Base-by-base conservation (phyloP, 202 grass and related monocot genomes). In the Zoysia matrella region DNA sequence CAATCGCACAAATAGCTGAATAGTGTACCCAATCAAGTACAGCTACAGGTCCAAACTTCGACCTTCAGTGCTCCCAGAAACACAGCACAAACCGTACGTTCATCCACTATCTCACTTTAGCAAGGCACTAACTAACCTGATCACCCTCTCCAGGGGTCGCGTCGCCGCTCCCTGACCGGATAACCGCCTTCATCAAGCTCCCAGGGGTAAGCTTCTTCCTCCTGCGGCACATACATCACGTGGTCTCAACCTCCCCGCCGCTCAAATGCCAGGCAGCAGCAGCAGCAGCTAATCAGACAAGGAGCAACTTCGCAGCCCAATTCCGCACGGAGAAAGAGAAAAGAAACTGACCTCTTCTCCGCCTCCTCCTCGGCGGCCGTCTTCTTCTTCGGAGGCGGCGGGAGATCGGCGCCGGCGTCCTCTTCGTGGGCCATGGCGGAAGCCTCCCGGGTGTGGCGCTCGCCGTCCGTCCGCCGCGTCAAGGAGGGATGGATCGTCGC, bases 151-250 rank as follows among this genome's bases (percentile, higher is more conserved):
- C 82, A 75, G 96, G 92, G 16, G 83, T 95, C 1, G 22, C 83
- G 30, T 88, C 72, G 50, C 90, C 89, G 4, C 75, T 80, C 74
- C 96, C 92, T 43, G 92, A 91, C 76, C 89, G 80, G 68, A 98
- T 75, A 36, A 86, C 76, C 40, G 89, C 92, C 88, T 98, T 98
- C 96, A 93, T 91, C 91, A 98, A 92, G 78, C 92, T 90, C 88
- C 92, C 96, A 50, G 90, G 92, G 55, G 82, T 93, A 63, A 98
- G 79, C 79, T 95, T 98, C 86, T 85, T 80, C 67, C 92, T 98
- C 96, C 96, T 98, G 67, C 72, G 74, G 50, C 12, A 46, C 65
- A 66, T 61, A 81, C 60, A 77, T 14, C 45, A 64, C 15, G 72
- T 52, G 4, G 77, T 10, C 43, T 65, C 76, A 63, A 53, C 44